Evolutionary conservation across 208 protist species (phyloP), one percentile per base, ranked within the genome.

Genomic region (Trypanosomatidae sp.): DNA sequence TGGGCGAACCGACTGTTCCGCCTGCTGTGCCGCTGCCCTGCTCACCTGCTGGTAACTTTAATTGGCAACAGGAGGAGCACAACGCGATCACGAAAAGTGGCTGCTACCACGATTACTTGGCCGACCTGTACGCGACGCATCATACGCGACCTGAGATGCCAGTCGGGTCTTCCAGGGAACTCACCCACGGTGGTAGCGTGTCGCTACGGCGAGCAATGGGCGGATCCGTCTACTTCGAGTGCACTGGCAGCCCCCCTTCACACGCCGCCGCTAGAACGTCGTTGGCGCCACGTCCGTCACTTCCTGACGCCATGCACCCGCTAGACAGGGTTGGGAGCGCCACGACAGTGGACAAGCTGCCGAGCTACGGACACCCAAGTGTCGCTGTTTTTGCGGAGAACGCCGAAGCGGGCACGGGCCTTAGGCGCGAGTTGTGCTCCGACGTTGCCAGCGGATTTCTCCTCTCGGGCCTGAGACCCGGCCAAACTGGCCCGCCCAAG

Each of bases 1-100:
- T 93, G 80, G 87, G 87, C 36, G 74, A 80, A 41, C 76, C 70
- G 74, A 74, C 76, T 33, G 64, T 70, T 1, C 60, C 62, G 56
- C 73, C 78, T 39, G 52, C 66, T 2, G 66, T 39, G 33, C 76
- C 58, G 65, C 59, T 81, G 47, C 74, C 79, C 17, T 75, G 65
- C 43, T 43, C 53, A 12, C 30, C 77, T 10, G 12, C 10, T 2
- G 75, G 75, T 15, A 73, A 79, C 69, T 46, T 64, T n/a, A 60
- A 58, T 15, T 80, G 74, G 69, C 71, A 79, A 55, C 70, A 56
- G 2, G 74, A 74, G 19, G 41, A 65, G 2, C 53, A 30, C 6
- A 70, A 64, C 2, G 33, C 19, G 0, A 58, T 66, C 28, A 49
- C 47, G 70, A 46, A 52, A 10, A 74, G 68, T 19, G 46, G 47